Conservation (phyloP, 305 asterid genomes). For the Rubia balearica region DNA sequence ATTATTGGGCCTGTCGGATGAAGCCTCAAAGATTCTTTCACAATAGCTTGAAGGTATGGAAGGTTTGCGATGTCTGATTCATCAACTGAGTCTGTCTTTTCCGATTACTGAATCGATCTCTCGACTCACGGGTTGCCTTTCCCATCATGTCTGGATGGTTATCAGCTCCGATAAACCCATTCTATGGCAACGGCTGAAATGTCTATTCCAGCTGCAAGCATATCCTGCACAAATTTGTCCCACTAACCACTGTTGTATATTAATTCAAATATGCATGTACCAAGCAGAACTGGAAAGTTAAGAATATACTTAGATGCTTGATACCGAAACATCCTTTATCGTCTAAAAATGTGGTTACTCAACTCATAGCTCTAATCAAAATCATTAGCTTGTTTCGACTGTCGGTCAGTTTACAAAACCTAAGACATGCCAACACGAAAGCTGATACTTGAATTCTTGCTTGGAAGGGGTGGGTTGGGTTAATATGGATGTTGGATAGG, state of each 20-base stretch:
- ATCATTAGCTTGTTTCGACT: too few species aligned
- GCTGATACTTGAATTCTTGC: too few species aligned
- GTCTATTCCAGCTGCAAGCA: slow-evolving; percentile 37
- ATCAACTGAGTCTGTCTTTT: slow-evolving; percentile 14
- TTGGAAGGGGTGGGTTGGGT: too few species aligned
- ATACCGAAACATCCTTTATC: too few species aligned
- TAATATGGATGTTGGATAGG: too few species aligned
- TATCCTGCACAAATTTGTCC: slow-evolving; percentile 21
- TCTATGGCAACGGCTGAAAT: slow-evolving; percentile 35
- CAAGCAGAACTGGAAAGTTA: too few species aligned
- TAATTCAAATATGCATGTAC: too few species aligned
- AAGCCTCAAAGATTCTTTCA: slow-evolving; percentile 36
- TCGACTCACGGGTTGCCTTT: slow-evolving; percentile 22
- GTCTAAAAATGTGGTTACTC: neutral
- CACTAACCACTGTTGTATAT: too few species aligned
- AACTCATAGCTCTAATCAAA: too few species aligned
- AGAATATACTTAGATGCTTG: too few species aligned
- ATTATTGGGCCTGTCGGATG: slow-evolving; percentile 37
- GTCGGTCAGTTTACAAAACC: too few species aligned
- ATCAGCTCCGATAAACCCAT: slow-evolving; percentile 40
- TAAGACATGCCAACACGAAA: too few species aligned
- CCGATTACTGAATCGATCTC: slow-evolving; percentile 28
- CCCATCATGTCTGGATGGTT: slow-evolving; percentile 31
- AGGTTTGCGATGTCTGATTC: slow-evolving; percentile 34
- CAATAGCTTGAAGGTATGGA: slow-evolving; percentile 33